phyloP scores from a whole-genome alignment of 2,329 filamentous ascomycete genomes.

The Neonectria neomacrospora region DNA sequence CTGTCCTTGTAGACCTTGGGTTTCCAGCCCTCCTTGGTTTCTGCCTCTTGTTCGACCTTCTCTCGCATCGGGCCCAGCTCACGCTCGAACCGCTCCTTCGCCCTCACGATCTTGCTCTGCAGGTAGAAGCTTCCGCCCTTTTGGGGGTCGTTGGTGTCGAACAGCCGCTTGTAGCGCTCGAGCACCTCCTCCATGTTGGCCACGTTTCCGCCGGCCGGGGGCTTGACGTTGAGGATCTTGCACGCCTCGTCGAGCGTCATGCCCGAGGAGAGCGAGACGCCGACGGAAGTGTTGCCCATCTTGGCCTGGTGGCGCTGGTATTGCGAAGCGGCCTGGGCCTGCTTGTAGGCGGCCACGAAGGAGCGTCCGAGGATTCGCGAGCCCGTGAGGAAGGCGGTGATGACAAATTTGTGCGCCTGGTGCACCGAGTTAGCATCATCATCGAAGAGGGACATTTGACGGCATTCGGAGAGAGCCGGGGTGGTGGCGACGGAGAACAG shows the following conservation, averaged over 20 bases:
- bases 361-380: conserved; percentile 91
- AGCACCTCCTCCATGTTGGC: conserved; percentile 81
- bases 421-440: conserved; percentile 28
- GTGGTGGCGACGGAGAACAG: conserved; percentile 13
- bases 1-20: conserved; percentile 94
- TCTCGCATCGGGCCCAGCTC: conserved; percentile 80
- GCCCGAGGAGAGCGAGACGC: conserved; percentile 70
- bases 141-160: conserved; percentile 92
- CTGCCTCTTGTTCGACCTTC: conserved; percentile 78
- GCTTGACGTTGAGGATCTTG: conserved; percentile 95
- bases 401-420: conserved; percentile 89
- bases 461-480: conserved; percentile 25
- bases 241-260: conserved; percentile 96
- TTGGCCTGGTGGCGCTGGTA: conserved; percentile 81
- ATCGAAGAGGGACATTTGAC: conserved; percentile 29
- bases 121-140: conserved; percentile 98
- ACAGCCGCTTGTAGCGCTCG: conserved; percentile 91
- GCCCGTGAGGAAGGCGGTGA: conserved; percentile 92
- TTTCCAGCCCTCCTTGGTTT: conserved; percentile 87
- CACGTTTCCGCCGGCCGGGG: conserved; percentile 76
- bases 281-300: conserved; percentile 63
- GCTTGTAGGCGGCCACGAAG: conserved; percentile 93
- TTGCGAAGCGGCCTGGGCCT: conserved; percentile 87
- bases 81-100: conserved; percentile 89
- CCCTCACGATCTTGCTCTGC: conserved; percentile 94